A percentile compares a stretch with the other conserved stretches of the same genome.
Evolutionary conservation across 345 rosid species (phyloP).

Genomic region (Populus deltoides): DNA sequence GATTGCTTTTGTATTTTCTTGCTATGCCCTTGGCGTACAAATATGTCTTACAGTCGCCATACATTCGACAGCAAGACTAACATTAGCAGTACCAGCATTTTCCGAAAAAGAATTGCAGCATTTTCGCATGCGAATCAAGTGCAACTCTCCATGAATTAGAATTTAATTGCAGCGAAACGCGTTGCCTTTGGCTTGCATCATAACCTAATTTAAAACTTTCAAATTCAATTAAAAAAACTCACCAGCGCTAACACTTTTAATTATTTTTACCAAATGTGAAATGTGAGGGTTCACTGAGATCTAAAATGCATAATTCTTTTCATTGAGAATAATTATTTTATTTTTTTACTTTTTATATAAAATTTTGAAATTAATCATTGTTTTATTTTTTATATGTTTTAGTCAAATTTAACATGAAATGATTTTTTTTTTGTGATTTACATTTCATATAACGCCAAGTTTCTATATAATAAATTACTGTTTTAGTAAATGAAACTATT

Average conservation of each 20-base stretch:
- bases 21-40: not conserved
- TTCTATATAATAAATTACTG: too few relatives aligned
- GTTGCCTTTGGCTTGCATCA: conserved; percentile 32
- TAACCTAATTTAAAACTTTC: conserved; percentile 36
- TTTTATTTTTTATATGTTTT: too few relatives aligned
- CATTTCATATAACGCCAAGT: too few relatives aligned
- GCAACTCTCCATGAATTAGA: conserved; percentile 51
- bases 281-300: conserved; percentile 33
- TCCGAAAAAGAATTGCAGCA: conserved; percentile 50
- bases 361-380: too few relatives aligned
- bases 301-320: too few relatives aligned
- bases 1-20: not conserved
- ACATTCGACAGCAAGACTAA: conserved; percentile 54
- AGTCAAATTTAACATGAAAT: too few relatives aligned
- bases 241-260: not conserved
- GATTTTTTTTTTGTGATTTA: too few relatives aligned
- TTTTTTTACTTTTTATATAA: too few relatives aligned
- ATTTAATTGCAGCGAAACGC: conserved; percentile 48
- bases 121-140: conserved; percentile 46
- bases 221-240: not conserved
- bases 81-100: conserved; percentile 33
- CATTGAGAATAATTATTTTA: too few relatives aligned
- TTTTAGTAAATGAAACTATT: too few relatives aligned
- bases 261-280: conserved; percentile 48
- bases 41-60: conserved; percentile 34